Evolutionary conservation across 495 filamentous ascomycete genomes (phyloP).

Genomic region (Letharia lupina): DNA sequence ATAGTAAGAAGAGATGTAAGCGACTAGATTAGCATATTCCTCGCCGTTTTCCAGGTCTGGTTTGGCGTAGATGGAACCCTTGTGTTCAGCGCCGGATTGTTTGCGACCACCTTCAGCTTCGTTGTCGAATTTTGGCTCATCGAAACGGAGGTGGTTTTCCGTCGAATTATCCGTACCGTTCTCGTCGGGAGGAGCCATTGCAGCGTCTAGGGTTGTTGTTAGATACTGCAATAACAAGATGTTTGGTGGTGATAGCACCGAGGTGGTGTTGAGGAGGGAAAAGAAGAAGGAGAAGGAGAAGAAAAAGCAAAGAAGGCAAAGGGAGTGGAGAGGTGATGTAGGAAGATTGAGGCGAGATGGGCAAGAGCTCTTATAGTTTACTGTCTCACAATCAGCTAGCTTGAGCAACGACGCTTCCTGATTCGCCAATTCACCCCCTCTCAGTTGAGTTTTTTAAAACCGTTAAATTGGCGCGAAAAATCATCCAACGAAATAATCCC

Average conservation of each 20-base stretch:
- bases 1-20: slow-evolving; percentile 59
- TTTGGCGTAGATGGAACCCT: slow-evolving; percentile 24
- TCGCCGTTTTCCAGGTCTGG: slow-evolving; percentile 31
- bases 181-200: slow-evolving; percentile 24
- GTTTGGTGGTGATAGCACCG: slow-evolving; percentile 19
- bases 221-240: slow-evolving; percentile 20
- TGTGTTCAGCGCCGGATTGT: slow-evolving; percentile 18
- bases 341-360: slow-evolving; percentile 6
- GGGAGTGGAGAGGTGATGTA: slow-evolving; percentile 13
- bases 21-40: slow-evolving; percentile 49
- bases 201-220: slow-evolving; percentile 13
- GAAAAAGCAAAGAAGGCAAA: background rate
- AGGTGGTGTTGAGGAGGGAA: slow-evolving; percentile 8
- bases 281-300: background rate
- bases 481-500: slow-evolving; percentile 15
- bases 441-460: slow-evolving; percentile 13
- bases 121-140: slow-evolving; percentile 20
- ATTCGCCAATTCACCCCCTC: slow-evolving; percentile 8
- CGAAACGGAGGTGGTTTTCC: slow-evolving; percentile 24
- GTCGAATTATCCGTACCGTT: slow-evolving; percentile 12
- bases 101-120: slow-evolving; percentile 20
- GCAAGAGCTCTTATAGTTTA: slow-evolving; percentile 18
- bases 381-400: slow-evolving; percentile 14
- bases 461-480: slow-evolving; percentile 14
- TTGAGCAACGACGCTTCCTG: background rate